Evolutionary conservation across 306 rosid species (phyloP).

Genomic region (Hylodesmum podocarpum): DNA sequence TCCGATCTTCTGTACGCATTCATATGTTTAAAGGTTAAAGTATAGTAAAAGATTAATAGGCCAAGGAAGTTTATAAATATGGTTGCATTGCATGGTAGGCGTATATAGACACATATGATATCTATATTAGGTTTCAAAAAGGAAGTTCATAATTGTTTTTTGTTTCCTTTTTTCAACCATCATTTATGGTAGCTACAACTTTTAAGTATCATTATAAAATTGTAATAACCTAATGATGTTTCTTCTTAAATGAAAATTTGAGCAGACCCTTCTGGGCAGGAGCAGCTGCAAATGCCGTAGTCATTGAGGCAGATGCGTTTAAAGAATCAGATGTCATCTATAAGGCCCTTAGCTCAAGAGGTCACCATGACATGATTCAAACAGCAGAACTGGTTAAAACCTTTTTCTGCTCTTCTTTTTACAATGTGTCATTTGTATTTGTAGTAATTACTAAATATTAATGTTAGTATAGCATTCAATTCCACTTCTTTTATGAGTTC

Average conservation of each 20-base stretch:
- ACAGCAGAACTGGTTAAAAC: slow-evolving; percentile 83
- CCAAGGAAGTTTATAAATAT: background rate
- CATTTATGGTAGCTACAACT: background rate
- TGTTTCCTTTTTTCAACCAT: slow-evolving; percentile 25
- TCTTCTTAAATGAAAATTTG: slow-evolving; percentile 42
- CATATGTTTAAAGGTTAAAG: background rate
- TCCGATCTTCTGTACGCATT: background rate
- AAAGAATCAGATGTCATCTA: slow-evolving; percentile 96
- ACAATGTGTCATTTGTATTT: background rate
- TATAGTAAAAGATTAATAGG: background rate
- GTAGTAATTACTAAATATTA: background rate
- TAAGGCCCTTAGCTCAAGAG: slow-evolving; percentile 85
- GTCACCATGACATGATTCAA: slow-evolving; percentile 85
- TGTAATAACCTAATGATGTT: slow-evolving; percentile 31
- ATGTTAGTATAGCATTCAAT: background rate
- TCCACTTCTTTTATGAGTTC: background rate
- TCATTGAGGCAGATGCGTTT: slow-evolving; percentile 93
- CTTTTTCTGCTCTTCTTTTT: background rate
- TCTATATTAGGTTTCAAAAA: background rate
- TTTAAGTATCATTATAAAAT: background rate
- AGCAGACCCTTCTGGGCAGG: slow-evolving; percentile 92
- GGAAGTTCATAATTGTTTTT: background rate
- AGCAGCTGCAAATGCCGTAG: slow-evolving; percentile 78
- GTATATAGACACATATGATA: background rate
- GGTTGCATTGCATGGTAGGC: background rate